Conservation (phyloP, 495 filamentous ascomycete species). For the Aspergillus avenaceus region DNA sequence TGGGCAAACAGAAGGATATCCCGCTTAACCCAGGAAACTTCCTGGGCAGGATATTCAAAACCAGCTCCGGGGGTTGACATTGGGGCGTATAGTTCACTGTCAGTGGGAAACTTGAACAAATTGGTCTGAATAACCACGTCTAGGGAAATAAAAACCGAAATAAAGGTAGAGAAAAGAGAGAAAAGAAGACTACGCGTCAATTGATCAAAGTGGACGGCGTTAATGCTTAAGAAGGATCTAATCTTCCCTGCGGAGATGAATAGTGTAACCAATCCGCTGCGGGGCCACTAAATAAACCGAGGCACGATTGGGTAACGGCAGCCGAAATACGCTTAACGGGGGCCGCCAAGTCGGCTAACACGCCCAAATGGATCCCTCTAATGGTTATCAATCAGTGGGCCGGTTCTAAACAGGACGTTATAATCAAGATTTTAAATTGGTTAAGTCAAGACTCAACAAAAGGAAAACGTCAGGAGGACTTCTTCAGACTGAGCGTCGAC, state of each 20-base stretch:
- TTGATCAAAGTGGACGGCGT: too few relatives aligned
- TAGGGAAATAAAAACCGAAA: neutral
- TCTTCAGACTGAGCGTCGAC: constrained; percentile 49
- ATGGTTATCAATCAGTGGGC: constrained; percentile 1
- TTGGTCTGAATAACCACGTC: neutral
- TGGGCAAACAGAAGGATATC: constrained; percentile 83
- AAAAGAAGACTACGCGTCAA: neutral
- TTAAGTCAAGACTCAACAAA: constrained; percentile 12
- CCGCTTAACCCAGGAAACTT: constrained; percentile 80
- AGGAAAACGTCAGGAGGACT: constrained; percentile 37
- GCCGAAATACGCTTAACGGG: too few relatives aligned
- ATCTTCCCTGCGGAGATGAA: neutral
- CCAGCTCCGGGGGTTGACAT: constrained; percentile 65
- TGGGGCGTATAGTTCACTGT: neutral
- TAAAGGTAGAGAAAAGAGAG: neutral
- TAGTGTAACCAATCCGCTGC: constrained; percentile 1
- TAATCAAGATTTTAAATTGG: neutral
- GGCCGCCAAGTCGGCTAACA: constrained; percentile 5
- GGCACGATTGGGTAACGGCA: neutral
- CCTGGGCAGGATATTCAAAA: constrained; percentile 67
- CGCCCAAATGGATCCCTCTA: constrained; percentile 1
- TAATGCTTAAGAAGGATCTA: neutral
- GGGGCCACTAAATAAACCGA: constrained; percentile 1
- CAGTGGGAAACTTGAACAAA: neutral
- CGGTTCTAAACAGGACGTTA: neutral